Percentiles rank a stretch among this genome's conserved stretches.
Evolutionary conservation across 169 alveolate species (phyloP).

Genomic region (Plasmodium vivax): DNA sequence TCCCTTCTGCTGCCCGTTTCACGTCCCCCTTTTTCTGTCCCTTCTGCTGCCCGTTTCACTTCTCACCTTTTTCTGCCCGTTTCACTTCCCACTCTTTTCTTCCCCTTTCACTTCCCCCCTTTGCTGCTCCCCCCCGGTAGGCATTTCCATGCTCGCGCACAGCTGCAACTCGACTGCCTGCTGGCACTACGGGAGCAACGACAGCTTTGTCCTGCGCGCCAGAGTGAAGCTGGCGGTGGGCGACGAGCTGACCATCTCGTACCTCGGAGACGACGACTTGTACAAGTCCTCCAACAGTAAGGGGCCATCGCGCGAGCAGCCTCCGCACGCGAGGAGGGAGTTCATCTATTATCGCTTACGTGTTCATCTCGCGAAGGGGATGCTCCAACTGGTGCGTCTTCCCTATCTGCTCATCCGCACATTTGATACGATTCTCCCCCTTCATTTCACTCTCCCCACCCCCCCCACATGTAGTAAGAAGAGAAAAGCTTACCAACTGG

Average conservation of each 20-base stretch:
- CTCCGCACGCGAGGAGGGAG: too few relatives aligned
- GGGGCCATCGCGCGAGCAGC: background rate
- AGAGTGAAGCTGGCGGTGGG: conserved; percentile 84
- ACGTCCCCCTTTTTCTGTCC: background rate
- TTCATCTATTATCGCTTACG: background rate
- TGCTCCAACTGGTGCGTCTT: background rate
- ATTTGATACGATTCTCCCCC: background rate
- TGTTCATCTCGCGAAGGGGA: background rate
- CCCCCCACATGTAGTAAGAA: conserved; percentile 70
- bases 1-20: background rate
- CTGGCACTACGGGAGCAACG: conserved; percentile 89
- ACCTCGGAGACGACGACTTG: conserved; percentile 87
- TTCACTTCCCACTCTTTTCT: background rate
- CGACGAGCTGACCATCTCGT: conserved; percentile 89
- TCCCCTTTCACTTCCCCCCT: background rate
- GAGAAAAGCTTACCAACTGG: conserved; percentile 88
- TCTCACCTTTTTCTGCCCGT: background rate
- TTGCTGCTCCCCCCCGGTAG: conserved; percentile 50
- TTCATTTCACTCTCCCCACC: background rate
- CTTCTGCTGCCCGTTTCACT: background rate
- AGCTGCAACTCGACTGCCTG: conserved; percentile 89
- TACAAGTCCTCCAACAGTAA: conserved; percentile 85
- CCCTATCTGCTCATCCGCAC: background rate
- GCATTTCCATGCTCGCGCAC: conserved; percentile 87
- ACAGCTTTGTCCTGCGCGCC: conserved; percentile 85